These are phyloP conservation scores for Didymella arachidicola DNA, from an alignment of 2,329 filamentous ascomycete species.

Conservation along the genomic window DNA sequence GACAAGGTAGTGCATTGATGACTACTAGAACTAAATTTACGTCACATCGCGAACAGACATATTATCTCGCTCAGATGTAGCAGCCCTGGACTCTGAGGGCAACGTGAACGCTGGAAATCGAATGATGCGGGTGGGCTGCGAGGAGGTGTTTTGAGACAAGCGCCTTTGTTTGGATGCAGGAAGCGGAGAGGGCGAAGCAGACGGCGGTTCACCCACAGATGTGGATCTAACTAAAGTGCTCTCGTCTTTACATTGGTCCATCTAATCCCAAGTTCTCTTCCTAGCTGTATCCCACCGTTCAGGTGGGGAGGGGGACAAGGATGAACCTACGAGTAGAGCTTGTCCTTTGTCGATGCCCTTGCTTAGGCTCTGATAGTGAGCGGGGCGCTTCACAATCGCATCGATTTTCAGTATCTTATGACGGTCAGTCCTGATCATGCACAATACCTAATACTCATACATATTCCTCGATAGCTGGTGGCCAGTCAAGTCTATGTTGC, in stretches of 20 bases:
- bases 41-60: neutral
- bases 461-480: neutral
- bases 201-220: neutral
- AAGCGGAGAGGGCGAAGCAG: neutral
- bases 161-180: neutral
- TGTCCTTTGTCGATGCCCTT: neutral
- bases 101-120: neutral
- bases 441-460: neutral
- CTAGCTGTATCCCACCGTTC: neutral
- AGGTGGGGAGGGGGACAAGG: neutral
- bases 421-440: neutral
- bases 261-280: neutral
- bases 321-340: neutral
- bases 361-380: slow-evolving; percentile 1
- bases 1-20: too few species aligned
- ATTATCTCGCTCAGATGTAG: neutral
- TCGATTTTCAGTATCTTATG: neutral
- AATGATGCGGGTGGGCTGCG: neutral
- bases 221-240: neutral
- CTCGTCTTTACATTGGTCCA: neutral
- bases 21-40: neutral
- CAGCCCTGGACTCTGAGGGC: neutral
- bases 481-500: neutral
- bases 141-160: neutral
- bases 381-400: neutral